Evolutionary conservation across 345 rosid genomes (phyloP).

Genomic region (Acer yangbiense): DNA sequence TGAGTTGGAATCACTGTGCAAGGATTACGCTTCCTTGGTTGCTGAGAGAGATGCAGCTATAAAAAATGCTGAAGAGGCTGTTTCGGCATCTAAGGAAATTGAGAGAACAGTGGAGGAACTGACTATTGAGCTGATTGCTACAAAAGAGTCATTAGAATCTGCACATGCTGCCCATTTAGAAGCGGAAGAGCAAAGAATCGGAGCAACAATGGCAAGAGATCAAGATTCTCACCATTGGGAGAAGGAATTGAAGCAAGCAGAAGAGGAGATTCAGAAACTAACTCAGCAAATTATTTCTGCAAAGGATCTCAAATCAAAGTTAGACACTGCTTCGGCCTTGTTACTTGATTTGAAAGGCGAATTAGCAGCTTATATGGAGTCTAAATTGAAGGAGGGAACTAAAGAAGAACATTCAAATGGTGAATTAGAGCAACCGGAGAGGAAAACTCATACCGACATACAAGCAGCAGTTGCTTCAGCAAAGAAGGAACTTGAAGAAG

Average conservation of each 20-base stretch:
- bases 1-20: constrained; percentile 56
- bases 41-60: constrained; percentile 60
- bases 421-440: constrained; percentile 37
- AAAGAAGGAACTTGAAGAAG: constrained; percentile 81
- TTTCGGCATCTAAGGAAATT: constrained; percentile 70
- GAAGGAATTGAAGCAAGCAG: constrained; percentile 80
- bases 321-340: constrained; percentile 66
- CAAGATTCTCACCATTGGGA: constrained; percentile 85
- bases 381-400: constrained; percentile 47
- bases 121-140: constrained; percentile 79
- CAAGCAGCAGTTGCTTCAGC: constrained; percentile 71
- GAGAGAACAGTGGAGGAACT: constrained; percentile 90
- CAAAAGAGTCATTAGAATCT: constrained; percentile 79
- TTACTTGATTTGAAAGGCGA: constrained; percentile 80
- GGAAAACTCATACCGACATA: constrained; percentile 45
- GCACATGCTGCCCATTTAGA: constrained; percentile 94
- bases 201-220: constrained; percentile 80
- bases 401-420: constrained; percentile 27
- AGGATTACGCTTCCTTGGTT: constrained; percentile 58
- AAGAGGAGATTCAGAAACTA: constrained; percentile 77
- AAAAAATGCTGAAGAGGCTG: constrained; percentile 74
- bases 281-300: constrained; percentile 67
- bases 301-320: constrained; percentile 71
- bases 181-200: constrained; percentile 88
- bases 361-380: constrained; percentile 73